Conservation (phyloP, 2,329 filamentous ascomycete genomes). For the Blumeriella jaapii region DNA sequence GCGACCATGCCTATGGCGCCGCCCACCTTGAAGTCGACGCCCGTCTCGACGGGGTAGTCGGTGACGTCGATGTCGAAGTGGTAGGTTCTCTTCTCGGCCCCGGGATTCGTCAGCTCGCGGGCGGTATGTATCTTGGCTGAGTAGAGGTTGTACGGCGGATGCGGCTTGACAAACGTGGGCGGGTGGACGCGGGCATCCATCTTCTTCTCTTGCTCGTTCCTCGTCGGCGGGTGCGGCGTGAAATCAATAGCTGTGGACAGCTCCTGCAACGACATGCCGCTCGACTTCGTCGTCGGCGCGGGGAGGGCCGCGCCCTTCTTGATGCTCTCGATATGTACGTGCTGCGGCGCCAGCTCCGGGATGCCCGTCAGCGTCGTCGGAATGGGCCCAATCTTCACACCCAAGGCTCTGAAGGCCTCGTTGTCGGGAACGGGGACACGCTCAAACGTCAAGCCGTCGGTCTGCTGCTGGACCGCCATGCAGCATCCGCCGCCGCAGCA, state of each 20-base stretch:
- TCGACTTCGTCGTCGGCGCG: conserved; percentile 36
- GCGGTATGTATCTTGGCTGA: conserved; percentile 77
- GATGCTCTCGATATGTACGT: conserved; percentile 55
- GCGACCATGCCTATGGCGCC: conserved; percentile 90
- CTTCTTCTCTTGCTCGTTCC: conserved; percentile 31
- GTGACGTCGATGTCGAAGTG: conserved; percentile 97
- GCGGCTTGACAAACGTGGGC: conserved; percentile 83
- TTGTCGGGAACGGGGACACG: conserved; percentile 58
- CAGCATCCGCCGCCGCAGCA: conserved; percentile 57
- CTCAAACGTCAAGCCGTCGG: conserved; percentile 40
- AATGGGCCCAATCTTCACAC: conserved; percentile 64
- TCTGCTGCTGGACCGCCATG: conserved; percentile 37
- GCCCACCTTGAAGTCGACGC: conserved; percentile 88
- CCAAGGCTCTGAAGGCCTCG: conserved; percentile 68
- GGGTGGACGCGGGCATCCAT: conserved; percentile 62
- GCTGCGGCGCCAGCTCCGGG: conserved; percentile 62
- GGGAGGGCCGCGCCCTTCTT: conserved; percentile 28
- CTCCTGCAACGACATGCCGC: conserved; percentile 33
- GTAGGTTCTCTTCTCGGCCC: conserved; percentile 92
- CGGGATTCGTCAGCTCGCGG: conserved; percentile 74
- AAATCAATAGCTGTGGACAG: conserved; percentile 18
- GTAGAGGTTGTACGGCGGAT: conserved; percentile 86
- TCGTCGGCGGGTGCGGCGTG: conserved; percentile 20
- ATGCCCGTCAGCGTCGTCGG: conserved; percentile 62
- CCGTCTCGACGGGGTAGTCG: conserved; percentile 77